Evolutionary conservation across 768 basidiomycete genomes (phyloP), one percentile per base, ranked within the genome.

Genomic region (Trametes meyenii): DNA sequence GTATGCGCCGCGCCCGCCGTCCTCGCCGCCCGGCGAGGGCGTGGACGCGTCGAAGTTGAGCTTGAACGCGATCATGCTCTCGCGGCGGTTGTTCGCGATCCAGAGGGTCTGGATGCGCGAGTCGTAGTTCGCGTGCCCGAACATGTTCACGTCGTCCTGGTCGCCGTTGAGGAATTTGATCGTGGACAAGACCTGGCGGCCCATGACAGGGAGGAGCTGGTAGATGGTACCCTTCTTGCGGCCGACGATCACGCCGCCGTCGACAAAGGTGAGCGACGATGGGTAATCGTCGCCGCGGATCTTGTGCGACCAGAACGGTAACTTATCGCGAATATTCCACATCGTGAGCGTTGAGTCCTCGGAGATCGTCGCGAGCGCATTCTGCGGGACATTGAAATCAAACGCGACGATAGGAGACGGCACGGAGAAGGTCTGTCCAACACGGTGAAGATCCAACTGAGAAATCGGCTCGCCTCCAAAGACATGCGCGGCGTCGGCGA

Each of bases 41-140:
- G 82, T 79, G 24, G 84, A 78, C 38, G 75, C 70, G 53, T 92
- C 89, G 60, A 90, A 81, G 56, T 83, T 83, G 59, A 93, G 80
- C 73, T 86, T 90, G 70, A 92, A 79, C 14, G 90, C 92, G 38
- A 94, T 84, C 76, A 94, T 80, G 72, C 91, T 93, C 61, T 92
- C 90, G 23, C 92, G 83, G 46, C 89, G 85, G 72, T 85, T 90
- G 71, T 93, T 93, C 55, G 92, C 92, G 19, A 94, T 81, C 92
- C 92, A 94, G 33, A 94, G 78, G 0, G 90, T 93, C 75, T 90
- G 89, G 61, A 94, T 93, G 46, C 90, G 79, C 0, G 89, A 81
- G 75, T 94, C 92, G 70, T 94, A 94, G 68, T 84, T 88, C 65
- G 89, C 85, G 69, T 94, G 92, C 14, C 92, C 90, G 71, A 92